phyloP scores from a whole-genome alignment of 129 eudicot species.

The Saussurea involucrata region DNA sequence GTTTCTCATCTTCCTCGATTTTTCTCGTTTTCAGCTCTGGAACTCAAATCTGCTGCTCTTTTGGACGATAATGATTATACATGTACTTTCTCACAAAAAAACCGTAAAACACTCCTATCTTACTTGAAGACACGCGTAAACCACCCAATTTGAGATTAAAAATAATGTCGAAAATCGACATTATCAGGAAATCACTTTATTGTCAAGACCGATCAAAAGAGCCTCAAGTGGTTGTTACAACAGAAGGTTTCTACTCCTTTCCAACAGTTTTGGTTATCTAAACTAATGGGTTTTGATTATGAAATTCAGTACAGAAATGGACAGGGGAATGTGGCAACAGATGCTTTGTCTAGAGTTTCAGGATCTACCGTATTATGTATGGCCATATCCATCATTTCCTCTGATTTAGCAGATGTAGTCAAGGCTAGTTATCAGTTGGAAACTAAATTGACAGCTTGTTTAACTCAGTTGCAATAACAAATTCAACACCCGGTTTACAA shows the following conservation, averaged over 20 bases:
- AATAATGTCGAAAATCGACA: too few species aligned
- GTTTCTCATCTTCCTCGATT: too few species aligned
- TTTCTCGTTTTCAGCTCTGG: too few species aligned
- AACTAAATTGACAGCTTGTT: background rate
- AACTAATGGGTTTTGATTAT: background rate
- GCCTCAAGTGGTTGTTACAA: background rate
- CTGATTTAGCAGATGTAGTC: background rate
- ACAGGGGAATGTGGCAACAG: background rate
- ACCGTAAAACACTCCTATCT: too few species aligned
- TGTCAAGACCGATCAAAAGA: background rate
- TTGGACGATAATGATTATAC: too few species aligned
- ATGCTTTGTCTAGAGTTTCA: slow-evolving; percentile 3
- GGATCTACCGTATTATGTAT: background rate
- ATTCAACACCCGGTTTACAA: background rate
- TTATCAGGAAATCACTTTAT: background rate
- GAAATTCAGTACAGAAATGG: background rate
- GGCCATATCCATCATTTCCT: background rate
- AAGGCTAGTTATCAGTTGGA: background rate
- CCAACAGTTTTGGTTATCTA: background rate
- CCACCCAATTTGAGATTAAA: too few species aligned
- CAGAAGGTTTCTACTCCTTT: background rate
- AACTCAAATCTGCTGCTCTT: too few species aligned
- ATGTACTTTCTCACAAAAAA: too few species aligned
- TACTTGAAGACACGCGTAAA: too few species aligned
- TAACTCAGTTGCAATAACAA: background rate